Evolutionary conservation across 2,329 filamentous ascomycete genomes (phyloP).

Genomic region (Teratosphaeriaceae sp.): DNA sequence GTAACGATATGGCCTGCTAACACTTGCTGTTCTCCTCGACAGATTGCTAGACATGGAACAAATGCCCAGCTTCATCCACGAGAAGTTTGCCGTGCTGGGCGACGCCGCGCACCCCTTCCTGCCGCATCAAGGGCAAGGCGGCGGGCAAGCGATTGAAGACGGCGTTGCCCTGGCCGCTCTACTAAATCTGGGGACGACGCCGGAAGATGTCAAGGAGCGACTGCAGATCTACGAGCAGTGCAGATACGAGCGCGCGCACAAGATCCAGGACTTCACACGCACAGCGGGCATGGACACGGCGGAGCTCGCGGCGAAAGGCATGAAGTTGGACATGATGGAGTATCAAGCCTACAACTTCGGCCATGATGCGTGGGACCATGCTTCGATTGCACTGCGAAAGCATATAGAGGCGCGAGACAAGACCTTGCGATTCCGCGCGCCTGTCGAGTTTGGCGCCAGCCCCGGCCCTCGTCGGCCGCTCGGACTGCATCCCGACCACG

Average conservation of each 20-base stretch:
- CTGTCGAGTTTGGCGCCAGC: conserved; percentile 33
- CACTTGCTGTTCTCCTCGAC: too few species aligned
- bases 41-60: conserved; percentile 57
- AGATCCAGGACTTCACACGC: conserved; percentile 53
- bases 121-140: conserved; percentile 56
- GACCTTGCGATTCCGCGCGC: conserved; percentile 35
- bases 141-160: conserved; percentile 60
- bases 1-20: too few species aligned
- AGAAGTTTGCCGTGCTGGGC: conserved; percentile 52
- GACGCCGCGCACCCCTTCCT: conserved; percentile 65
- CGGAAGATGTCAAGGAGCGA: conserved; percentile 46
- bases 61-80: conserved; percentile 50
- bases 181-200: conserved; percentile 41
- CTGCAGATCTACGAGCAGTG: conserved; percentile 53
- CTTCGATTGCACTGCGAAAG: conserved; percentile 44
- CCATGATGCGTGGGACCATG: conserved; percentile 51
- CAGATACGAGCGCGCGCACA: conserved; percentile 51
- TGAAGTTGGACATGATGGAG: conserved; percentile 21
- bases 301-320: conserved; percentile 10
- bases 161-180: conserved; percentile 53
- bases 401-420: conserved; percentile 42
- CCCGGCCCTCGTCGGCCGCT: conserved; percentile 32
- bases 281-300: conserved; percentile 37
- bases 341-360: conserved; percentile 23
- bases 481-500: conserved; percentile 5